Percentiles rank a stretch among this genome's conserved stretches.
Conservation (phyloP, 2,329 filamentous ascomycete species). For the Eutypella sp. region DNA sequence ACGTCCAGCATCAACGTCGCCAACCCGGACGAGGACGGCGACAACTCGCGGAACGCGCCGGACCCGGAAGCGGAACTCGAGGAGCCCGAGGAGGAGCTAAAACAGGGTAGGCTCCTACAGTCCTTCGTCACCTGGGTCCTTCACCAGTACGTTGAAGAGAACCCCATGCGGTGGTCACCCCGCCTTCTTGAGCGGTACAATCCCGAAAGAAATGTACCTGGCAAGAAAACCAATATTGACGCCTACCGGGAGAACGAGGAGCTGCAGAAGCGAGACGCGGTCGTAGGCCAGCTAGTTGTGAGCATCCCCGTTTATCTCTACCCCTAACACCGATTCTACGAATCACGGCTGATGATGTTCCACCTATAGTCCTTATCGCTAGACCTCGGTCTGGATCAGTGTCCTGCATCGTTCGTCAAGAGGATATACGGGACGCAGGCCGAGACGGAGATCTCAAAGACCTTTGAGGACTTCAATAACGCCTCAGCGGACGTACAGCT, state of each 20-base stretch:
- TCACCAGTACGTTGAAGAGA: conserved; percentile 64
- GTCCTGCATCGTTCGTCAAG: conserved; percentile 41
- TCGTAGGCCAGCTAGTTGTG: conserved; percentile 69
- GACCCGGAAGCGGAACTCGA: conserved; percentile 56
- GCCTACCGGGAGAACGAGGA: conserved; percentile 60
- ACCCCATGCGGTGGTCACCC: conserved; percentile 56
- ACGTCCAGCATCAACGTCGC: conserved; percentile 54
- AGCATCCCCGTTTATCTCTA: conserved; percentile 22
- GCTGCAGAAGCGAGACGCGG: conserved; percentile 56
- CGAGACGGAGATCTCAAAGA: conserved; percentile 27
- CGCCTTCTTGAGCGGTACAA: conserved; percentile 64
- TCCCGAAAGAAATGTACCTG: conserved; percentile 58
- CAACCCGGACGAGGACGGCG: conserved; percentile 51
- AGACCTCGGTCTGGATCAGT: conserved; percentile 51
- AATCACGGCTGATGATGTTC: conserved; percentile 6
- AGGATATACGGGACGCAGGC: conserved; percentile 37
- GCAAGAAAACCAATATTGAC: conserved; percentile 56
- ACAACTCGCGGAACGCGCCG: conserved; percentile 50
- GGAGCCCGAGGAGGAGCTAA: conserved; percentile 51
- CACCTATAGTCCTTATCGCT: conserved; percentile 53
- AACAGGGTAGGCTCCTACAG: conserved; percentile 63
- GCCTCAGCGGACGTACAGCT: conserved; percentile 49
- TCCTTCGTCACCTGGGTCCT: conserved; percentile 74
- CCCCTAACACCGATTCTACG: conserved; percentile 1
- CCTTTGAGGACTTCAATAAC: conserved; percentile 36